Conservation (phyloP, 1,139 yeast genomes). For the Torulaspora globosa region DNA sequence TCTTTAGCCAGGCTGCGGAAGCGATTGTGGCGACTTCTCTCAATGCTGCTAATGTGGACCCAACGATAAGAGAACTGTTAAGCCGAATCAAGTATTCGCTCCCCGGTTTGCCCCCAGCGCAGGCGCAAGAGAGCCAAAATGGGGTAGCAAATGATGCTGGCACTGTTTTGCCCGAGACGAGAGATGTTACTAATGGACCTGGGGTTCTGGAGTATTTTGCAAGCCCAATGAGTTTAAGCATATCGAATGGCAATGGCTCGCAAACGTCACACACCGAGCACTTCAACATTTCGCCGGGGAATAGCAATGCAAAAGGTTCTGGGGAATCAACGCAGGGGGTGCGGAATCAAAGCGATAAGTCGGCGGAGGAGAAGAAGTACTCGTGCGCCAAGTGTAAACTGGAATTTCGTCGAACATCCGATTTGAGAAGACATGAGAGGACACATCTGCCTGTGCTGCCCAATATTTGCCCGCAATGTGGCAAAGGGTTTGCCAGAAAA, state of each 20-base stretch:
- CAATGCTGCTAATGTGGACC: slow-evolving; percentile 29
- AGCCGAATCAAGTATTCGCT: slow-evolving; percentile 26
- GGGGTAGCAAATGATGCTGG: neutral
- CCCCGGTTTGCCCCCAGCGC: slow-evolving; percentile 9
- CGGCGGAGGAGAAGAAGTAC: slow-evolving; percentile 14
- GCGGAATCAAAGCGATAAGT: slow-evolving; percentile 4
- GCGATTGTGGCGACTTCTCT: slow-evolving; percentile 32
- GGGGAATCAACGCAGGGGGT: slow-evolving; percentile 2
- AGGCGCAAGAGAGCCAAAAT: slow-evolving; percentile 1
- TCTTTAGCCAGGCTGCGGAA: slow-evolving; percentile 34
- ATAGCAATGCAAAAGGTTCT: slow-evolving; percentile 1
- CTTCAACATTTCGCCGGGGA: neutral
- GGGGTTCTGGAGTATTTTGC: slow-evolving; percentile 3
- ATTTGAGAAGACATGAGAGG: slow-evolving; percentile 34
- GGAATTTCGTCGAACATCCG: slow-evolving; percentile 32
- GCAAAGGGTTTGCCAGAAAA: slow-evolving; percentile 77
- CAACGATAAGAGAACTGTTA: slow-evolving; percentile 32
- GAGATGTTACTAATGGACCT: neutral
- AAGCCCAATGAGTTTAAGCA: slow-evolving; percentile 3
- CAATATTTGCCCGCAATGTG: slow-evolving; percentile 65
- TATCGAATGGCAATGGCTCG: neutral
- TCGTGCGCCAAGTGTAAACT: slow-evolving; percentile 33
- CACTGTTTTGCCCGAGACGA: neutral
- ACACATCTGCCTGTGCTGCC: slow-evolving; percentile 32
- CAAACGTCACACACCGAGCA: neutral